A percentile compares a stretch with the other conserved stretches of the same genome.
Evolutionary conservation across 768 basidiomycete genomes (phyloP).

Genomic region (Mycena capillaripes): DNA sequence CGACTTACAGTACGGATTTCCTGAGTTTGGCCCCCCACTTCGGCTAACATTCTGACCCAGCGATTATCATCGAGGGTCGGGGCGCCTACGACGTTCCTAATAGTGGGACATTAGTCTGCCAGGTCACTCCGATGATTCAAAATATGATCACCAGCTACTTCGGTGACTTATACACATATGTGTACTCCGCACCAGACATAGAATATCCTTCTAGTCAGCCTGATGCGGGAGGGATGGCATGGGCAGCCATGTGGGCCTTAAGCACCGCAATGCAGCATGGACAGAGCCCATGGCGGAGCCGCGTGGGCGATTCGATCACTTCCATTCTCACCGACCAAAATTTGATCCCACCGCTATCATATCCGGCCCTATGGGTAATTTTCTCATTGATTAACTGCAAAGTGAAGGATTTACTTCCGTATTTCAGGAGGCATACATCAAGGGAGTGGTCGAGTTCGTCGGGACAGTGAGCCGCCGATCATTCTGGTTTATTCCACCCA

Average conservation of each 20-base stretch:
- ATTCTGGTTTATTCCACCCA: not conserved
- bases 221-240: not conserved
- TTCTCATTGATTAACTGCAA: not conserved
- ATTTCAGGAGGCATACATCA: not conserved
- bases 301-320: no score
- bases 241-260: no score
- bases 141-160: not conserved
- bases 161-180: not conserved
- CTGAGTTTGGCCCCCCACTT: not conserved
- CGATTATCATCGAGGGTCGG: conserved; percentile 1
- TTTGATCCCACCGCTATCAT: no score
- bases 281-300: no score
- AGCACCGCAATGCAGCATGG: no score
- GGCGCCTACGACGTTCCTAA: not conserved
- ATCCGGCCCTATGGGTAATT: not conserved
- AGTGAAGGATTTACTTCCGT: no score
- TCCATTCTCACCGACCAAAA: no score
- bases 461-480: not conserved
- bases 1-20: no score
- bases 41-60: not conserved
- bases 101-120: not conserved
- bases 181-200: not conserved
- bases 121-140: not conserved
- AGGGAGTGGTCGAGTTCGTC: not conserved
- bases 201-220: not conserved